These are phyloP conservation scores for Brettanomyces naardenensis DNA, from an alignment of 805 yeast genomes.

Conservation along the genomic window DNA sequence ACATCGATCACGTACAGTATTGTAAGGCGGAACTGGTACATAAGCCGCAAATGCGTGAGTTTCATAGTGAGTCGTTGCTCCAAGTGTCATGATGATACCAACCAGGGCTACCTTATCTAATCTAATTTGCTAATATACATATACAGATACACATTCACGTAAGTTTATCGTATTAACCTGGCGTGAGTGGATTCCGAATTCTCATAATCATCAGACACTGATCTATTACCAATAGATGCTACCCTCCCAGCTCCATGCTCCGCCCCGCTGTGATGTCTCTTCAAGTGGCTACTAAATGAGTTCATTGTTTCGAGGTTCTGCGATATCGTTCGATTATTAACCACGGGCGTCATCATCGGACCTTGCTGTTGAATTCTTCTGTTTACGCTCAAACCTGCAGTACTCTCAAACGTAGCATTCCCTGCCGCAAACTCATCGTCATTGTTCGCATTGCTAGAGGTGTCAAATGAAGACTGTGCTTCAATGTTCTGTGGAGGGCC, in stretches of 20 bases:
- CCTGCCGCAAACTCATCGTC: too few relatives aligned
- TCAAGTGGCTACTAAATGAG: constrained; percentile 7
- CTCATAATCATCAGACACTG: constrained; percentile 6
- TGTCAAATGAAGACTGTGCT: neutral
- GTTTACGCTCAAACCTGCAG: too few relatives aligned
- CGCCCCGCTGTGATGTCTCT: constrained; percentile 5
- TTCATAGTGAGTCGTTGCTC: constrained; percentile 18
- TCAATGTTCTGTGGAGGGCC: too few relatives aligned
- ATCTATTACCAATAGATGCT: neutral
- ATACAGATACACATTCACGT: too few relatives aligned
- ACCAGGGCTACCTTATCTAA: neutral
- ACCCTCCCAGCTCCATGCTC: constrained; percentile 4
- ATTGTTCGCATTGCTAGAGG: too few relatives aligned
- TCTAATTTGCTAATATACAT: too few relatives aligned
- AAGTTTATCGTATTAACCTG: constrained; percentile 14
- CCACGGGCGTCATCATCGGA: constrained; percentile 14
- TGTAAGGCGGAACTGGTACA: constrained; percentile 23
- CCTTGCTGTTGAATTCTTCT: constrained; percentile 1
- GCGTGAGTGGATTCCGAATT: constrained; percentile 14
- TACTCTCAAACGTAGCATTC: too few relatives aligned
- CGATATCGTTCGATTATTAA: constrained; percentile 12
- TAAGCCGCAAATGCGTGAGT: constrained; percentile 21
- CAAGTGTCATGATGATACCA: constrained; percentile 9
- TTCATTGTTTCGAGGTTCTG: constrained; percentile 8
- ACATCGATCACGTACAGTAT: constrained; percentile 19